Base-by-base conservation (phyloP, 2,329 filamentous ascomycete genomes). In the Penicillium sumatraense region DNA sequence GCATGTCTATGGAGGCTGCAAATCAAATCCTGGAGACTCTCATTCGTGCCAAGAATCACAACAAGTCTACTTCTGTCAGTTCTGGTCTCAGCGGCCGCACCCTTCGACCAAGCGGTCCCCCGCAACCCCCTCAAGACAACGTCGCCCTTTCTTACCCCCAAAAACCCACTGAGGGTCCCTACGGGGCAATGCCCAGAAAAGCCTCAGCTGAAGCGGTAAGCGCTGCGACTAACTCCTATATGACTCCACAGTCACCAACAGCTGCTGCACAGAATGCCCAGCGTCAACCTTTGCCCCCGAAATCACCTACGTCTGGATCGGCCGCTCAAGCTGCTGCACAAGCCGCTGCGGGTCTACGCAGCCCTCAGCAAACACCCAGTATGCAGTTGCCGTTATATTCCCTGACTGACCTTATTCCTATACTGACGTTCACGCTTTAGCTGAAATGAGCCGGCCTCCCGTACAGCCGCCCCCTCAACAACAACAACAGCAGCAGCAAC, bases 1-100 rank as follows among this genome's bases (percentile, higher is more conserved):
- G 95, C 65, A 99, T 99, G 92, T 96, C 92, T 24, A 98, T 98
- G 95, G 90, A 95, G 54, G 90, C 91, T 33, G 95, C 95, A 40
- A 98, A 97, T 73, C 87, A 96, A 70, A 97, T 99, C 62, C 76
- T 98, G 51, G 89, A 92, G 61, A 91, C 93, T 47, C 90, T 97
- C 65, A 86, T 91, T 68, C 87, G 86, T 47, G 88, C 89, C 56
- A 96, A 93, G 77, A 86, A 87, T 69, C 84, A 86, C 81, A 89
- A 75, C 80, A 83, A 84, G 69, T 74, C 75, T 50, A 75, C 80
- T 3, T 78, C 78, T 56, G 74, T 80, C 53, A 78, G 78, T 58
- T 78, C 80, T 49, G 77, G 73, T 41, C 80, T 93, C 74, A 84
- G 82, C 57, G 85, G 86, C 47, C 83, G 84, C 67, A 91, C 88